These are phyloP conservation scores for Penicillium sclerotigenum DNA, from an alignment of 2,329 filamentous ascomycete species.

Conservation along the genomic window DNA sequence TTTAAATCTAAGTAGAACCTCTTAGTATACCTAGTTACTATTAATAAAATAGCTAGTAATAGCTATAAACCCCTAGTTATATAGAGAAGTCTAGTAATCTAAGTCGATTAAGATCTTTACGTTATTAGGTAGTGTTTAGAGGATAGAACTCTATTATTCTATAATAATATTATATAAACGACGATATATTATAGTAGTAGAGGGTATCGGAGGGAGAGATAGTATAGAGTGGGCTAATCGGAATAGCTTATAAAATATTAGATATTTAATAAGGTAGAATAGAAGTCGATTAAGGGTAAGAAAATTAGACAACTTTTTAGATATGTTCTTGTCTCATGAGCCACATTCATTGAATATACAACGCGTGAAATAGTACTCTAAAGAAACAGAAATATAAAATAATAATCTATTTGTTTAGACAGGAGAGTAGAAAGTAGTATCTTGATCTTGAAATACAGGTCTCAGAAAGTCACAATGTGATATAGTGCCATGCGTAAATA, in stretches of 20 bases:
- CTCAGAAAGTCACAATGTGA: constrained; percentile 17
- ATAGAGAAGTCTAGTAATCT: too few species aligned
- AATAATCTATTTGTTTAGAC: constrained; percentile 22
- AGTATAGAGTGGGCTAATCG: background rate
- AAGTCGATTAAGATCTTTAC: background rate
- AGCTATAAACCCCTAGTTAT: too few species aligned
- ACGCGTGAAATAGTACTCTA: background rate
- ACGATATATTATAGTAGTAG: background rate
- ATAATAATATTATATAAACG: background rate
- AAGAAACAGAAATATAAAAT: background rate
- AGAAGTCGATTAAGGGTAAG: background rate
- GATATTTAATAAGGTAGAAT: background rate
- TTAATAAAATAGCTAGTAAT: too few species aligned
- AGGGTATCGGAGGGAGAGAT: background rate
- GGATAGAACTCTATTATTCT: background rate
- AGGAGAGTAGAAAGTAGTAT: constrained; percentile 26
- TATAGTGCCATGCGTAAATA: constrained; percentile 22
- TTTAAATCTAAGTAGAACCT: background rate
- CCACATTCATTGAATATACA: background rate
- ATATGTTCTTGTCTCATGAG: background rate
- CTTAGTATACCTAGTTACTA: background rate
- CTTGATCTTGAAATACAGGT: constrained; percentile 25
- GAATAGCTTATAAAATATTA: background rate
- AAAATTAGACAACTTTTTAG: too few species aligned
- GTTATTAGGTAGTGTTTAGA: background rate